Evolutionary conservation across 148 eudicot genomes (phyloP).

Genomic region (Diospyros kaki): DNA sequence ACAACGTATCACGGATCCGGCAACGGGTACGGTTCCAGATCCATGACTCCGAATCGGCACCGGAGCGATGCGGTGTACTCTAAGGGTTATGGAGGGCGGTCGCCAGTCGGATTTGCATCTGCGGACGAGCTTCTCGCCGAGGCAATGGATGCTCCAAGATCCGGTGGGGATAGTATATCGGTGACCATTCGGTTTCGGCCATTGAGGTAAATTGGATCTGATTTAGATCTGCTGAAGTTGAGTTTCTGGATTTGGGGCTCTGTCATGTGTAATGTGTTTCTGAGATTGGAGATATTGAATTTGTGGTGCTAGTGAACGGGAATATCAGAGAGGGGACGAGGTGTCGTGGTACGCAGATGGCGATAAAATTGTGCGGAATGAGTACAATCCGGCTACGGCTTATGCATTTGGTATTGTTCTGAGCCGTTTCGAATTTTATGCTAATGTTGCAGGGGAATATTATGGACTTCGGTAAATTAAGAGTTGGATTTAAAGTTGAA

Average conservation of each 20-base stretch:
- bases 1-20: conserved; percentile 35
- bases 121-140: conserved; percentile 50
- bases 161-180: conserved; percentile 84
- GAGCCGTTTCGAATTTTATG: conserved; percentile 2
- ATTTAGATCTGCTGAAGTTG: conserved; percentile 23
- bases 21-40: conserved; percentile 45
- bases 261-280: conserved; percentile 11
- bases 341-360: conserved; percentile 93
- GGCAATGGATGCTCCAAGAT: conserved; percentile 47
- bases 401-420: conserved; percentile 75
- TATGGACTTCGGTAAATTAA: not conserved
- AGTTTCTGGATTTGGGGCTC: conserved; percentile 10
- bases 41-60: conserved; percentile 41
- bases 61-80: conserved; percentile 30
- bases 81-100: conserved; percentile 35
- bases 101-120: conserved; percentile 56
- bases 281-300: conserved; percentile 12
- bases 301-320: conserved; percentile 61
- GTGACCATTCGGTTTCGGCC: conserved; percentile 94
- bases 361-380: conserved; percentile 76
- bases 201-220: conserved; percentile 61
- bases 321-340: conserved; percentile 83
- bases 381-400: conserved; percentile 75
- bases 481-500: not conserved
- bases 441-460: not conserved